Base-by-base conservation (phyloP, 805 yeast genomes). In the Zygotorulaspora chibaensis region DNA sequence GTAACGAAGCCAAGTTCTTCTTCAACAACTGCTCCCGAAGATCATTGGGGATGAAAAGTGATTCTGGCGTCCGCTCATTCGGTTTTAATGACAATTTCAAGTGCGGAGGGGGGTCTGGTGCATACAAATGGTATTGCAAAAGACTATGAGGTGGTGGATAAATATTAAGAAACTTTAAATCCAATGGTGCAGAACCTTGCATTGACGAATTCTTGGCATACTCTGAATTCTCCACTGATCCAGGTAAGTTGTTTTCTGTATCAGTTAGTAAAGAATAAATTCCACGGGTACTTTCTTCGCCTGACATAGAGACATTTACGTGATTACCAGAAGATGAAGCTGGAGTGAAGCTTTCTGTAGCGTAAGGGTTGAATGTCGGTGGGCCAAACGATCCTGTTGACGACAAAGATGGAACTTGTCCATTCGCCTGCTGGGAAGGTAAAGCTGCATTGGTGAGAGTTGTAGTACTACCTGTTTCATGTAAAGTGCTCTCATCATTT, bases 41-140 rank as follows among this genome's bases (percentile, higher is more conserved):
- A 40, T 83, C 75, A 54, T 78, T 78, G 8, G 89, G 80, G 9
- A 91, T 76, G 61, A 90, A 90, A 58, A 93, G 72, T 46, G 75
- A 76, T 44, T 78, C 77, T 2, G 83, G 77, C 27, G 79, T 80
- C 35, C 88, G 76, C 66, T 89, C 90, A 61, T 89, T 81, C 1
- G 87, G 79, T 40, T 76, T 74, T 50, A 85, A 68, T 11, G 82
- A 80, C 8, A 77, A 65, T 34, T 74, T 72, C 39, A 82, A 63
- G 58, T 83, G 81, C 8, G 89, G 90, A 2, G 90, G 87, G 8
- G 96, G 91, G 26, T 80, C 76, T 2, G 97, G 97, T 0, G 96
- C 93, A 66, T 91, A 90, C 33, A 88, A 67, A 66, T 90, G 96
- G 62, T 87, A 86, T 58, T 88, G 88, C 36, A 87, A 69, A 53